Conservation (phyloP, 176 grass and related monocot species). For the Eremochloa ophiuroides region DNA sequence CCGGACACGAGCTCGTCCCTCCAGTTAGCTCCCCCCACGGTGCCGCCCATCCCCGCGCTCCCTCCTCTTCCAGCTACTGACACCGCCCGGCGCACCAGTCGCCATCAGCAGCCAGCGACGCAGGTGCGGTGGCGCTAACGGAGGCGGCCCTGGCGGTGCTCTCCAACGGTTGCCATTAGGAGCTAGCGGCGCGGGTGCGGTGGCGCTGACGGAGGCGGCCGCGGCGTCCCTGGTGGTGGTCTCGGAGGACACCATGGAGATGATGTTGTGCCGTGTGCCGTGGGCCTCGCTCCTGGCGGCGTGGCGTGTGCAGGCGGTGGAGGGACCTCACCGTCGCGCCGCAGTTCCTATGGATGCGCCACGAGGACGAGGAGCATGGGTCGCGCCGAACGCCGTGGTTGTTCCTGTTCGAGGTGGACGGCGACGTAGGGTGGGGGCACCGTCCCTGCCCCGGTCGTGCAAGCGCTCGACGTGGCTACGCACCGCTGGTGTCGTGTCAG, state of each 20-base stretch:
- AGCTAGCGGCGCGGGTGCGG: not conserved
- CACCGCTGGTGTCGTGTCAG: too few relatives aligned
- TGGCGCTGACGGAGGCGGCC: not conserved
- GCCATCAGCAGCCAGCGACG: too few relatives aligned
- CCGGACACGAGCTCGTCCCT: too few relatives aligned
- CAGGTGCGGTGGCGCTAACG: too few relatives aligned
- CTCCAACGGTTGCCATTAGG: too few relatives aligned
- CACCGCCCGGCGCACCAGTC: too few relatives aligned
- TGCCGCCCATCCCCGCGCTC: too few relatives aligned
- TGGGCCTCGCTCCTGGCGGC: constrained; percentile 55
- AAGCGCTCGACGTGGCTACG: too few relatives aligned
- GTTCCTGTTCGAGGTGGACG: constrained; percentile 62
- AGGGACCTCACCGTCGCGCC: constrained; percentile 52
- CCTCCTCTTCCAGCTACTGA: too few relatives aligned
- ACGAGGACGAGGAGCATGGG: not conserved
- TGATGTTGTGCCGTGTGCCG: constrained; percentile 64
- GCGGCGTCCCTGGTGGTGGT: constrained; percentile 23
- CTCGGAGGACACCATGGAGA: constrained; percentile 73
- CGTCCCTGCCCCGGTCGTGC: too few relatives aligned
- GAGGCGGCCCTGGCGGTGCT: too few relatives aligned
- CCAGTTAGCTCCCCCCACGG: too few relatives aligned
- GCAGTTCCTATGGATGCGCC: constrained; percentile 54
- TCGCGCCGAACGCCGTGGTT: constrained; percentile 47
- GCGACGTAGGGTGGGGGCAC: constrained; percentile 41
- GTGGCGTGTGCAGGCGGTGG: constrained; percentile 78